phyloP scores from a whole-genome alignment of 108 stramenopile species.

The Cyclotella cryptica region DNA sequence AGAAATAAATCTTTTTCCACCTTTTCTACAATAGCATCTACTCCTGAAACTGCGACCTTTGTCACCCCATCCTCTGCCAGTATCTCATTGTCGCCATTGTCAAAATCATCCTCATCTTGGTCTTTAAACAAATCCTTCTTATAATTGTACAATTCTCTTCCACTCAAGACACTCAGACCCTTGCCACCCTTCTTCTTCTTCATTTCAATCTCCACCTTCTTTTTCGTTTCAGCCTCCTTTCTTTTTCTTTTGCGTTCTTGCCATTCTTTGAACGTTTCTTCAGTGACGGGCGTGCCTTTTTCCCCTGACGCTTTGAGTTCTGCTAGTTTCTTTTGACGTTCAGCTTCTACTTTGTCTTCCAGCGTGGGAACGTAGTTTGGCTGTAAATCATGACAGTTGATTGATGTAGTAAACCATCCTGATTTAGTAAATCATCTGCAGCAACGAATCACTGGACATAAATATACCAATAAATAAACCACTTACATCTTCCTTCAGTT shows the following conservation, averaged over 20 bases:
- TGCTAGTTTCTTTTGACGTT: conserved; percentile 86
- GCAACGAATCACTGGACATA: not conserved
- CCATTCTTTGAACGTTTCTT: conserved; percentile 85
- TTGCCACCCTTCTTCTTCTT: conserved; percentile 95
- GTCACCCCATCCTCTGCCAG: conserved; percentile 8
- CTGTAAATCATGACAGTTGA: conserved; percentile 16
- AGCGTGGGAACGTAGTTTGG: conserved; percentile 92
- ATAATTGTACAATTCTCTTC: conserved; percentile 88
- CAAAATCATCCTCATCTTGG: conserved; percentile 66
- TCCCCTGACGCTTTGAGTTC: conserved; percentile 78
- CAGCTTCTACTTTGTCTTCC: conserved; percentile 87
- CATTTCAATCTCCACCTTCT: conserved; percentile 84
- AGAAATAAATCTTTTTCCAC: conserved; percentile 81
- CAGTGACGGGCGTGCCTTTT: conserved; percentile 83
- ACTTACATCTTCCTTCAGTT: conserved; percentile 82
- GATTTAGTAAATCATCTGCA: not conserved
- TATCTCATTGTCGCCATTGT: conserved; percentile 15
- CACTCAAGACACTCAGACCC: conserved; percentile 83
- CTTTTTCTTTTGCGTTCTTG: conserved; percentile 86
- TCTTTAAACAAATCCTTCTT: conserved; percentile 82
- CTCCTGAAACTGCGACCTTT: conserved; percentile 17
- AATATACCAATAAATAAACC: not conserved
- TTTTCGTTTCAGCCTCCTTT: conserved; percentile 72
- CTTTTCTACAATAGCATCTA: conserved; percentile 72
- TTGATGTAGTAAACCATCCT: not conserved